These are phyloP conservation scores for Amanita fuliginea DNA, from an alignment of 768 basidiomycete species.

Conservation along the genomic window DNA sequence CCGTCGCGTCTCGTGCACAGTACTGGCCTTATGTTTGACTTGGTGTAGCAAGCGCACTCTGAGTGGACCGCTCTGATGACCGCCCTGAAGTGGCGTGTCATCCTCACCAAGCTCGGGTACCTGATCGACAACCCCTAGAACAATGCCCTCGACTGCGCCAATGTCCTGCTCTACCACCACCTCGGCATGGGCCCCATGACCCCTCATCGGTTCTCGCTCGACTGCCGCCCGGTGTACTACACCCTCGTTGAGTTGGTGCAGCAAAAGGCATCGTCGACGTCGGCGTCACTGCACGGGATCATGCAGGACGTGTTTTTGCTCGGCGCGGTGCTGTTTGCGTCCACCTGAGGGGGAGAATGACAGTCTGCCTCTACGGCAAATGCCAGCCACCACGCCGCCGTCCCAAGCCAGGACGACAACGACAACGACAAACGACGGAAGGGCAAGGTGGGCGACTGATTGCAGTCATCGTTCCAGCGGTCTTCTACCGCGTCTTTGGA, in stretches of 20 bases:
- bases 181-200: conserved; percentile 94
- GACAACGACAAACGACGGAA: neutral
- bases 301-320: conserved; percentile 95
- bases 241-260: conserved; percentile 87
- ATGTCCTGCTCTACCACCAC: conserved; percentile 78
- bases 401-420: conserved; percentile 24
- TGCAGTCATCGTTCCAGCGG: neutral
- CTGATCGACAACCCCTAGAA: conserved; percentile 99
- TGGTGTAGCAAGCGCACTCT: no score
- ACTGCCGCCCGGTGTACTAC: conserved; percentile 93
- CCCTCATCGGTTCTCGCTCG: conserved; percentile 96
- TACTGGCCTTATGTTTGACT: no score
- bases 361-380: conserved; percentile 60
- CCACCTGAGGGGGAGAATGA: conserved; percentile 43
- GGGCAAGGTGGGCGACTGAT: neutral
- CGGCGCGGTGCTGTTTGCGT: conserved; percentile 84
- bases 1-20: no score
- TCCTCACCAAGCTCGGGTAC: conserved; percentile 93
- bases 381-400: conserved; percentile 8
- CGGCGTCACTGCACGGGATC: conserved; percentile 83
- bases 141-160: conserved; percentile 91
- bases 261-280: no score
- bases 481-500: no score
- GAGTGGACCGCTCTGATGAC: conserved; percentile 91
- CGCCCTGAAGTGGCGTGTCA: conserved; percentile 94